Percentiles rank a stretch among this genome's conserved stretches.
Conservation (phyloP, 208 protist species). For the Leptomonas seymouri region DNA sequence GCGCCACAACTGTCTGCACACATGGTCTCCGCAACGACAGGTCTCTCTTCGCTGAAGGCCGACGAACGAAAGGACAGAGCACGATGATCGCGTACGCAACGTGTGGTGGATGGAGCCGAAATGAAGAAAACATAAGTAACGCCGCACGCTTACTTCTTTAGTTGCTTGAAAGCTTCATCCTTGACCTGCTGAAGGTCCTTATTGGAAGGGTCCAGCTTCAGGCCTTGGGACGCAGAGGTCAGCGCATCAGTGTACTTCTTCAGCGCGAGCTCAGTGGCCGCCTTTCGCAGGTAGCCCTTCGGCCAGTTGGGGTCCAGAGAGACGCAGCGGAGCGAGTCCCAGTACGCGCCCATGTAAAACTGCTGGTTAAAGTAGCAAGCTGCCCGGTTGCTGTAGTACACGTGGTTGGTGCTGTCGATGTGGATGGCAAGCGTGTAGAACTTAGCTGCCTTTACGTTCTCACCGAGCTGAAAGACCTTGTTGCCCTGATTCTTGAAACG, state of each 20-base stretch:
- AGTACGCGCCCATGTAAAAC: conserved; percentile 84
- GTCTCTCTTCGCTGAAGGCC: no score
- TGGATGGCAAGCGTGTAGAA: conserved; percentile 93
- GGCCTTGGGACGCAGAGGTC: conserved; percentile 56
- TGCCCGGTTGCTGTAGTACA: conserved; percentile 94
- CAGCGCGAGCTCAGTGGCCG: conserved; percentile 71
- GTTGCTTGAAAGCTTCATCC: conserved; percentile 58
- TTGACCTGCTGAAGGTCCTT: conserved; percentile 67
- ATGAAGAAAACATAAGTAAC: not conserved
- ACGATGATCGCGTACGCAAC: no score
- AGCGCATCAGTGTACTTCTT: conserved; percentile 66
- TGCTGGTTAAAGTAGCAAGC: conserved; percentile 91
- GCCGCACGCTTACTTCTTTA: conserved; percentile 32
- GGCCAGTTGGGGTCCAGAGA: conserved; percentile 86
- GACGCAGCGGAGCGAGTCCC: conserved; percentile 88
- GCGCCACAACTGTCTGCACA: no score
- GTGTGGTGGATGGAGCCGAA: not conserved
- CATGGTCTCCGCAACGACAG: no score
- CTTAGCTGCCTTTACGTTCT: conserved; percentile 92
- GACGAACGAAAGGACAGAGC: no score
- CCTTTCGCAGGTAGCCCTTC: conserved; percentile 94
- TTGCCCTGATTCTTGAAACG: conserved; percentile 91
- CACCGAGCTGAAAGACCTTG: conserved; percentile 83
- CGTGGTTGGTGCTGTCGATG: conserved; percentile 80
- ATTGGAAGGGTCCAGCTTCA: conserved; percentile 70